phyloP scores from a whole-genome alignment of 2,329 filamentous ascomycete species.

The Sclerotinia sclerotiorum region DNA sequence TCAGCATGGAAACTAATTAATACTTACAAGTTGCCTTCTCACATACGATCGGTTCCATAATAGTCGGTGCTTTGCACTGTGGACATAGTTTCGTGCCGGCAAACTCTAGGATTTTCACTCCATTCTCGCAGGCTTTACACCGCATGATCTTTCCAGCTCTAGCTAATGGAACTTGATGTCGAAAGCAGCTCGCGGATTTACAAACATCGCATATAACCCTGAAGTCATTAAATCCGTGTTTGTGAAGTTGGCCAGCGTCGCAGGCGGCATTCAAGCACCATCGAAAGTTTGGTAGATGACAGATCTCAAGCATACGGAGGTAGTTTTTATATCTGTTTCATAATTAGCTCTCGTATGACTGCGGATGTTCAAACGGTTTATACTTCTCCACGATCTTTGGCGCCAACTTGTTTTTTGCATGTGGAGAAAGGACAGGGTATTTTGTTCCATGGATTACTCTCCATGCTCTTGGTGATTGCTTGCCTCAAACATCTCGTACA shows the following conservation, averaged over 20 bases:
- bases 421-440: conserved; percentile 3
- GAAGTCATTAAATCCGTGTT: no score
- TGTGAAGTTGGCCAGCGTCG: neutral
- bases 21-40: neutral
- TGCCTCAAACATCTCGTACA: neutral
- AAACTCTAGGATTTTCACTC: accelerated
- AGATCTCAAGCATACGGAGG: neutral
- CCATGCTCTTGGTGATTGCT: neutral
- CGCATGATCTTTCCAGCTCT: neutral
- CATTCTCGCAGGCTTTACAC: neutral
- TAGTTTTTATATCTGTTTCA: neutral
- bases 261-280: neutral
- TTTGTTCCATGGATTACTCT: neutral
- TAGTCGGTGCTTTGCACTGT: neutral
- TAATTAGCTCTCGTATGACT: neutral
- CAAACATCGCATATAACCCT: neutral
- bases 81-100: neutral
- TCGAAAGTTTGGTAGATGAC: neutral
- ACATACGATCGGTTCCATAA: neutral
- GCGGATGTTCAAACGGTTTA: neutral
- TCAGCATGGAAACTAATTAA: no score
- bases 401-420: neutral
- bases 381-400: neutral
- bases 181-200: neutral
- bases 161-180: neutral